Conservation (phyloP, 2,329 filamentous ascomycete species). For the Phaeophleospora eucalypticola region DNA sequence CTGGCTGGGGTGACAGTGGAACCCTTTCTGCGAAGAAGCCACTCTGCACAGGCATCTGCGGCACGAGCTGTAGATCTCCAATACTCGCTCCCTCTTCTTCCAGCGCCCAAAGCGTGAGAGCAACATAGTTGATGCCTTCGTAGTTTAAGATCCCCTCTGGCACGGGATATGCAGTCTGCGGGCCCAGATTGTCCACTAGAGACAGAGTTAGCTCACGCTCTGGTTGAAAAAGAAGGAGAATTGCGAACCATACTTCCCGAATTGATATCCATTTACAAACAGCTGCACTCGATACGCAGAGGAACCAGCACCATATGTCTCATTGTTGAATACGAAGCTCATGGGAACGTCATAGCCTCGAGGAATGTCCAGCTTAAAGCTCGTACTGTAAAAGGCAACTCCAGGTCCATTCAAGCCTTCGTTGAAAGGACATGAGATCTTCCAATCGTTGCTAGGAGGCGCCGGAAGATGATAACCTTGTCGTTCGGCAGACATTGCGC, state of each 20-base stretch:
- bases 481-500: conserved; percentile 58
- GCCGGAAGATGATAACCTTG: conserved; percentile 58
- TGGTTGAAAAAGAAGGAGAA: too few relatives aligned
- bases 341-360: conserved; percentile 57
- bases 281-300: conserved; percentile 55
- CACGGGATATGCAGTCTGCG: conserved; percentile 66
- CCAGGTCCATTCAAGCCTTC: conserved; percentile 49
- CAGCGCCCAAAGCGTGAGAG: conserved; percentile 57
- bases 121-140: conserved; percentile 54
- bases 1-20: too few relatives aligned
- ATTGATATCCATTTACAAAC: conserved; percentile 73
- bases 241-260: conserved; percentile 59
- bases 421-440: conserved; percentile 29
- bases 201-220: too few relatives aligned
- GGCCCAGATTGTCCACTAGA: conserved; percentile 67
- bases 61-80: conserved; percentile 34
- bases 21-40: too few relatives aligned
- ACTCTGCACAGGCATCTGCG: too few relatives aligned
- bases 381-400: conserved; percentile 55
- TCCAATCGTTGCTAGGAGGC: conserved; percentile 46
- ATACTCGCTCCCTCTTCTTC: conserved; percentile 53
- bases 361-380: conserved; percentile 53
- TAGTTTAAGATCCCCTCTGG: conserved; percentile 69
- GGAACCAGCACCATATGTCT: conserved; percentile 26
- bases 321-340: conserved; percentile 50